Evolutionary conservation across 805 yeast species (phyloP).

Genomic region (Citeromyces matritensis): DNA sequence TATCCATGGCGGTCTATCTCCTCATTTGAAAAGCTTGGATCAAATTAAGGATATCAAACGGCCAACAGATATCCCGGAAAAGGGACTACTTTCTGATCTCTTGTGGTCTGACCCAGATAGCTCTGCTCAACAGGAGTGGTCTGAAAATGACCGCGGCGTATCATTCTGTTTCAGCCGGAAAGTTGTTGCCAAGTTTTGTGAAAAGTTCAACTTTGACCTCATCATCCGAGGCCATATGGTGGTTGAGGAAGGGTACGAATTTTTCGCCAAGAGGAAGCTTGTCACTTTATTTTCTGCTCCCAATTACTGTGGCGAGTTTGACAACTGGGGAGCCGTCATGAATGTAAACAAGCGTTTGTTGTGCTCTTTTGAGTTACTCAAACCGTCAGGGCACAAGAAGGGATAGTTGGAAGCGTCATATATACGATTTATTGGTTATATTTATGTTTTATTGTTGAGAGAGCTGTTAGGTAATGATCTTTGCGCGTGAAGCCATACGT

Average conservation of each 20-base stretch:
- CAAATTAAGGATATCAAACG: conserved; percentile 60
- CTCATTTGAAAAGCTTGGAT: conserved; percentile 45
- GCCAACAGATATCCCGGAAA: conserved; percentile 78
- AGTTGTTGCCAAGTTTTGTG: conserved; percentile 56
- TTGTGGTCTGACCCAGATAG: conserved; percentile 73
- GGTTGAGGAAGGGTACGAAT: conserved; percentile 80
- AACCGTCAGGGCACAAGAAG: conserved; percentile 21
- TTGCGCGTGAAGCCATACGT: too few relatives aligned
- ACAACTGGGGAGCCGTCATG: conserved; percentile 73
- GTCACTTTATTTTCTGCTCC: conserved; percentile 79
- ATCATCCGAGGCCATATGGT: conserved; percentile 83
- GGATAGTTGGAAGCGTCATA: background rate
- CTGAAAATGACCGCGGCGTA: conserved; percentile 73
- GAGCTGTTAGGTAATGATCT: too few relatives aligned
- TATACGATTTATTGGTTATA: background rate
- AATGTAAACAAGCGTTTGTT: conserved; percentile 51
- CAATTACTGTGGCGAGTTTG: conserved; percentile 71
- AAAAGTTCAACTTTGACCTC: conserved; percentile 55
- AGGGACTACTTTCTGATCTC: conserved; percentile 63
- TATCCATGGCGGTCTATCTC: conserved; percentile 65
- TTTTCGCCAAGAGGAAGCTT: conserved; percentile 56
- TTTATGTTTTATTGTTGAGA: background rate
- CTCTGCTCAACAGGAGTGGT: conserved; percentile 44
- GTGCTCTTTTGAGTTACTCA: conserved; percentile 58
- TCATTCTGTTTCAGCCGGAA: conserved; percentile 64